Evolutionary conservation across 2,329 filamentous ascomycete species (phyloP), one percentile per base, ranked within the genome.

Genomic region (Claviceps monticola): DNA sequence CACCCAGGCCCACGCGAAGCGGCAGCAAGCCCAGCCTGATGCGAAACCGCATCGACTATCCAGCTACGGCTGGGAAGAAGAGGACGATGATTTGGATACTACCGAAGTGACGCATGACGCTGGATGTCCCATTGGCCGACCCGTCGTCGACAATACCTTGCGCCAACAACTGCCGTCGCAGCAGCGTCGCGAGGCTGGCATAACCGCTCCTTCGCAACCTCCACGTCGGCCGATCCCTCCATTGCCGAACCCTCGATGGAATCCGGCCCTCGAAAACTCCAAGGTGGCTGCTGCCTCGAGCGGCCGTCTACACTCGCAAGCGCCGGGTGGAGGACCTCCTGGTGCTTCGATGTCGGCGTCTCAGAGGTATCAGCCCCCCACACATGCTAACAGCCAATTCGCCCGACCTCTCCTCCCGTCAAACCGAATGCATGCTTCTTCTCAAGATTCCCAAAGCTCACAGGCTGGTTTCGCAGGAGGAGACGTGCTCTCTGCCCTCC

Each of bases 21-120:
- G 57, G 16, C 55, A 49, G 60, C 49, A 64, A 63, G 19, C 60
- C 1, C 29, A 16, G 16, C 37, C 2, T 36, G 57, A 60, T 51
- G 56, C 61, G 2, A 9, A 34, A 48, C 56, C 60, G 51, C 51
- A 58, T 49, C 50, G 61, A 49, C 63, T 64, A 17, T 60, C 66
- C 42, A 65, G 71, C 21, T 68, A 70, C 45, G 67, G 70, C n/a
- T 71, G 70, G 58, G 69, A 75, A 51, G 74, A 78, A 46, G 75
- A 79, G 41, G 75, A 79, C 43, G 76, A 79, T 52, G 76, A 79
- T 49, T 67, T 82, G 46, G 78, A 82, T 59, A 75, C 79, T 56
- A 71, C 75, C 7, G 71, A 79, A 43, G 74, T 83, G 39, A 72
- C 71, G 16, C 74, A 78, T 56, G 69, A 73, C 37, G 68, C 64